Conservation (phyloP, 441 rosid species). For the Sinapis alba region DNA sequence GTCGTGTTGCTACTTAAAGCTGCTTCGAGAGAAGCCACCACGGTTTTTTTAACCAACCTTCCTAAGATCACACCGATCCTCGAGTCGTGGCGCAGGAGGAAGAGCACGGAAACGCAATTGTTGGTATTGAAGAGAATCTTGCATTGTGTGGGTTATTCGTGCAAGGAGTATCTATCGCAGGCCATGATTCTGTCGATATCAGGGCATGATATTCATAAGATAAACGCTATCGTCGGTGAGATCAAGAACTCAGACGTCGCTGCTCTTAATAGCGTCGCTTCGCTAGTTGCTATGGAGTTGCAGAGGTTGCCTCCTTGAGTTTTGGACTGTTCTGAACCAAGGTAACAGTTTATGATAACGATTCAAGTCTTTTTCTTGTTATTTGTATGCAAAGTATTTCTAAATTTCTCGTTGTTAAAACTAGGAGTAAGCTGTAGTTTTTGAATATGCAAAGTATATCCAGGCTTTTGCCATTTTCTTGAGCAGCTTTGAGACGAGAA, state of each 20-base stretch:
- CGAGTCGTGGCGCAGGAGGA: conserved; percentile 55
- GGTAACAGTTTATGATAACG: too few relatives aligned
- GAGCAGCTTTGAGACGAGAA: too few relatives aligned
- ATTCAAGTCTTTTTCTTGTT: too few relatives aligned
- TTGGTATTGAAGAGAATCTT: conserved; percentile 67
- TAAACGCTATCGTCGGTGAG: conserved; percentile 62
- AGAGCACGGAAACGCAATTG: conserved; percentile 30
- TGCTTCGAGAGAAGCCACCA: conserved; percentile 92
- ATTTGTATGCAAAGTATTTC: too few relatives aligned
- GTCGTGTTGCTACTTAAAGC: conserved; percentile 70
- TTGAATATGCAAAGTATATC: too few relatives aligned
- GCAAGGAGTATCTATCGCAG: conserved; percentile 76
- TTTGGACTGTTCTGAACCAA: conserved; percentile 34
- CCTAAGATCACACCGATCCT: conserved; percentile 65
- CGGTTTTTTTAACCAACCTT: conserved; percentile 81
- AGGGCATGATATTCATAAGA: conserved; percentile 58
- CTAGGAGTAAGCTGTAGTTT: too few relatives aligned
- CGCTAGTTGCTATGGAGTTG: conserved; percentile 62
- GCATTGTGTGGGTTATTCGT: conserved; percentile 78
- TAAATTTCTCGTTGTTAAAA: too few relatives aligned
- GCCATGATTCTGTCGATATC: conserved; percentile 87
- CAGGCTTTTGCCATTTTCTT: too few relatives aligned
- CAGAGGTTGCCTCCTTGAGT: conserved; percentile 63
- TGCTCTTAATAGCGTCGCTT: conserved; percentile 60
- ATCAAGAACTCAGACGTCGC: conserved; percentile 55